Conservation (phyloP, 176 grass and related monocot genomes). For the Hsuehochloa calcarea region DNA sequence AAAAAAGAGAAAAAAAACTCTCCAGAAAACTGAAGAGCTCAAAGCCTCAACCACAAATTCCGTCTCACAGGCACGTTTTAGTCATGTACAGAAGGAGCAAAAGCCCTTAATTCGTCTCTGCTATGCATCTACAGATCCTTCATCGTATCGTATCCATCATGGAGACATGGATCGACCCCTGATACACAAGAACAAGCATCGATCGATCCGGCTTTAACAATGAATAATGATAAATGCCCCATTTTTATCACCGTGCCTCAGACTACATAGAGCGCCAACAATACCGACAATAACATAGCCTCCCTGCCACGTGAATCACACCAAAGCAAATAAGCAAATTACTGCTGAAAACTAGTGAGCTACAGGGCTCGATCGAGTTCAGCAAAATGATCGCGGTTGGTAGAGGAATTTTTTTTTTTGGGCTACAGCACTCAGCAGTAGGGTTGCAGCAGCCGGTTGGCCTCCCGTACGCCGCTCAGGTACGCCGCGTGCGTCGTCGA, state of each 20-base stretch:
- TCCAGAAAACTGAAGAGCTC: not conserved
- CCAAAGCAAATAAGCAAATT: not conserved
- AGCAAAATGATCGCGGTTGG: not conserved
- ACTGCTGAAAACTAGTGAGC: not conserved
- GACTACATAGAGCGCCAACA: no score
- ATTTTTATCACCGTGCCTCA: not conserved
- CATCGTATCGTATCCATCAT: not conserved
- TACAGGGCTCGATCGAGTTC: not conserved
- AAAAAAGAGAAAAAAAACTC: not conserved
- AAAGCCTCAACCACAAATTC: not conserved
- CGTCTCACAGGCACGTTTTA: not conserved
- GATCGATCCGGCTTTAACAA: not conserved
- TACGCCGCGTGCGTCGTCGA: constrained; percentile 88
- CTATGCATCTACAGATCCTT: not conserved
- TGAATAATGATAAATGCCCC: not conserved
- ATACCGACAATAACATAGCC: not conserved
- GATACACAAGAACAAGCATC: not conserved
- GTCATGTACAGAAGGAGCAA: not conserved
- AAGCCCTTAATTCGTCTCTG: not conserved
- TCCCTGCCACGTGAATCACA: not conserved
- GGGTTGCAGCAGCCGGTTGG: constrained; percentile 56
- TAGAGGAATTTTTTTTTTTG: not conserved
- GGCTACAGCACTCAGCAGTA: constrained; percentile 13
- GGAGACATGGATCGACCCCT: not conserved
- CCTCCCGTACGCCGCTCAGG: constrained; percentile 76